phyloP scores from a whole-genome alignment of 2,329 filamentous ascomycete genomes.

The Stachybotrys elegans region DNA sequence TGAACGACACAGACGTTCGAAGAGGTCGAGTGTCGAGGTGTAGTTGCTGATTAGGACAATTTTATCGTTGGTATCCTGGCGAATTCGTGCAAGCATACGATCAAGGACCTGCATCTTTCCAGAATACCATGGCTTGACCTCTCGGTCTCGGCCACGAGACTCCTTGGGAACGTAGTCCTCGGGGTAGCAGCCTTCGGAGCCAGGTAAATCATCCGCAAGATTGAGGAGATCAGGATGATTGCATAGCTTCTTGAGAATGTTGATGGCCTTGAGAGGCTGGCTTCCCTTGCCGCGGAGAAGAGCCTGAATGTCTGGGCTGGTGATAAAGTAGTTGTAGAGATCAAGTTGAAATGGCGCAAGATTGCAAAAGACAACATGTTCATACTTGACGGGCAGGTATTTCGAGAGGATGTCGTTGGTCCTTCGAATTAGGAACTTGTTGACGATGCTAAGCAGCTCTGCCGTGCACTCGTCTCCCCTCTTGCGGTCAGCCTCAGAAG shows the following conservation, averaged over 20 bases:
- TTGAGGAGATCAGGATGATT: conserved; percentile 94
- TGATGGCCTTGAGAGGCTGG: conserved; percentile 93
- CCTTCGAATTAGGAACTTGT: conserved; percentile 96
- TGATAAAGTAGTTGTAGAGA: conserved; percentile 96
- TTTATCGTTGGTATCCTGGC: conserved; percentile 95
- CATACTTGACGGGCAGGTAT: conserved; percentile 96
- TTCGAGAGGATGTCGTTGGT: conserved; percentile 98
- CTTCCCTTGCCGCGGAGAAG: conserved; percentile 90
- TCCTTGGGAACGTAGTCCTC: conserved; percentile 88
- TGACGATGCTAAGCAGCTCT: conserved; percentile 80
- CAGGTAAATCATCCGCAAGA: conserved; percentile 76
- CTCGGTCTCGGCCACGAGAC: conserved; percentile 78
- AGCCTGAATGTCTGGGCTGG: conserved; percentile 89
- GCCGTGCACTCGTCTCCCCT: conserved; percentile 78
- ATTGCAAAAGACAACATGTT: conserved; percentile 98
- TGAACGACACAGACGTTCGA: conserved; percentile 82
- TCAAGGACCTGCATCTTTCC: conserved; percentile 99
- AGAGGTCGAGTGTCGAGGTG: conserved; percentile 91
- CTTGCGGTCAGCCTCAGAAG: conserved; percentile 74
- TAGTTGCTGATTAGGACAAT: conserved; percentile 99
- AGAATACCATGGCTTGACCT: conserved; percentile 92
- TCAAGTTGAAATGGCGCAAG: conserved; percentile 87
- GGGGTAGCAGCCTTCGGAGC: conserved; percentile 75
- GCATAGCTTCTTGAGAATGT: conserved; percentile 95
- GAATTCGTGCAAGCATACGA: conserved; percentile 92